phyloP scores from a whole-genome alignment of 352 stramenopile genomes.

The Pythium phragmitis region DNA sequence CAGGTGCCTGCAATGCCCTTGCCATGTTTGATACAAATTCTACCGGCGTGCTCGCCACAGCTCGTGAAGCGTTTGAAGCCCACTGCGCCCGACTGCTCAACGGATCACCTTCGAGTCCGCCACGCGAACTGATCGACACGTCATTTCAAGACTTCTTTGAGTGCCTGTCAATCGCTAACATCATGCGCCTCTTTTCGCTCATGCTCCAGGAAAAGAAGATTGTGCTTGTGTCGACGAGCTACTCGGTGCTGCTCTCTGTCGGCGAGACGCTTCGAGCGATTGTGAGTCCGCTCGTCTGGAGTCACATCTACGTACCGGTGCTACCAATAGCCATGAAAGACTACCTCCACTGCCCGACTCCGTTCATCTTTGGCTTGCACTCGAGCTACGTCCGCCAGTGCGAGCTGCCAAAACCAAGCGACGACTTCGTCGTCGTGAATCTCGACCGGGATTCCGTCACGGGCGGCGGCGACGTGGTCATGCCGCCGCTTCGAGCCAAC shows the following conservation, averaged over 20 bases:
- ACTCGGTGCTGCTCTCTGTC: slow-evolving; percentile 59
- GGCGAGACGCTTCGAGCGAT: slow-evolving; percentile 52
- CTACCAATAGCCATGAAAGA: slow-evolving; percentile 58
- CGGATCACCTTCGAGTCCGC: neutral
- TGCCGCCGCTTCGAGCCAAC: slow-evolving; percentile 38
- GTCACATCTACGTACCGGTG: slow-evolving; percentile 76
- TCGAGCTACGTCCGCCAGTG: slow-evolving; percentile 50
- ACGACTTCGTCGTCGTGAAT: slow-evolving; percentile 57
- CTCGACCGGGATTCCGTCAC: slow-evolving; percentile 54
- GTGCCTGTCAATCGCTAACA: slow-evolving; percentile 51
- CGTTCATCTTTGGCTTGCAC: slow-evolving; percentile 79
- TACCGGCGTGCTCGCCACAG: neutral
- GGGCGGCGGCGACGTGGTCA: slow-evolving; percentile 39
- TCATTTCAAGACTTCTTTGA: slow-evolving; percentile 54
- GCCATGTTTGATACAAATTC: neutral
- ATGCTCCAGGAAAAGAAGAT: slow-evolving; percentile 72
- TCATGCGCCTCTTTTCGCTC: slow-evolving; percentile 62
- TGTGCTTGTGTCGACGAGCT: slow-evolving; percentile 66
- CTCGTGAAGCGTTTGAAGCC: slow-evolving; percentile 5
- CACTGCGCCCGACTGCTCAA: slow-evolving; percentile 6
- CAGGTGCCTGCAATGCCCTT: neutral
- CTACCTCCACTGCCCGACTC: slow-evolving; percentile 73
- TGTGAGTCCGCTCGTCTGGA: slow-evolving; percentile 67
- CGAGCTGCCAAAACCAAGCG: slow-evolving; percentile 44
- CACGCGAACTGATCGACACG: slow-evolving; percentile 32